Evolutionary conservation across 2,329 filamentous ascomycete genomes (phyloP), one percentile per base, ranked within the genome.

Genomic region (Epichloe sylvatica): DNA sequence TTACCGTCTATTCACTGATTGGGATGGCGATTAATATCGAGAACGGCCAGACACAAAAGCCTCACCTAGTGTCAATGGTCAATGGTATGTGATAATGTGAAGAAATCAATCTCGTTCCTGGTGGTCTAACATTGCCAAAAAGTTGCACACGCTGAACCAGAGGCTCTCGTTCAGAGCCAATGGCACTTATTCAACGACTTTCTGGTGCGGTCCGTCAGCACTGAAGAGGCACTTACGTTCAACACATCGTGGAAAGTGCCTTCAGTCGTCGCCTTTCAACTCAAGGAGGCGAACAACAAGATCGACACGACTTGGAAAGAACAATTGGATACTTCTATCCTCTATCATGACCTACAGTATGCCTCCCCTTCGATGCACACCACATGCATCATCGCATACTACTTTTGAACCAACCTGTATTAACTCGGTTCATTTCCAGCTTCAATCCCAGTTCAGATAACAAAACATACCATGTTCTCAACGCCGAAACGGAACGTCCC

Each of bases 161-260:
- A 77, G 40, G 64, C 76, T 0, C 74, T 79, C 1, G 71, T 70
- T 3, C 75, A 80, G 54, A 83, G 79, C 59, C 83, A 84, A 57
- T 98, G 94, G 94, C 88, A 97, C 66, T 69, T 98, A 1, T 96
- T 98, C 70, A 98, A 98, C 58, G 92, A 98, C 67, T 98, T 98
- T 60, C 69, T 95, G 36, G 94, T 98, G 21, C 80, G 86, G 12
- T 81, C 84, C 9, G 79, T 95, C 15, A 79, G 83, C 34, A 77
- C 79, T 30, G 83, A 89, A 53, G 91, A 98, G 62, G 94, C 91
- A 0, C 72, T 97, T 17, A 81, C 84, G 23, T 98, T 97, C 65
- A 90, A 91, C 53, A 80, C 88, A 3, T 77, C 81, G 17, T 98
- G 92, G 92, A 98, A 97, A 69, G 75, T 88, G 46, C 92, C 92